Evolutionary conservation across 169 alveolate species (phyloP).

Genomic region (Plasmodium gaboni): DNA sequence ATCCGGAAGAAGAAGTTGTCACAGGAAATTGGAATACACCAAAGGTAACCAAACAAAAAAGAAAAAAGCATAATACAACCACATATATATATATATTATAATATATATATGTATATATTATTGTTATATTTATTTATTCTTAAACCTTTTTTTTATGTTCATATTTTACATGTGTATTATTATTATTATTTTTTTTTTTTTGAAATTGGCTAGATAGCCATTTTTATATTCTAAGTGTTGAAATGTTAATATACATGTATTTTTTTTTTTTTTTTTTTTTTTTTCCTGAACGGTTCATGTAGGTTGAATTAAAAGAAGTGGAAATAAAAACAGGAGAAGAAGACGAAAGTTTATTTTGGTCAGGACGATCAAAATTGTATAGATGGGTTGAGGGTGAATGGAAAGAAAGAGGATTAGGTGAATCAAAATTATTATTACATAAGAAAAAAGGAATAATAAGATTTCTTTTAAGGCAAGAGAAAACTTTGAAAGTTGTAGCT

Average conservation of each 20-base stretch:
- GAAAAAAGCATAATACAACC: not conserved
- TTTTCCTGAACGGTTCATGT: conserved; percentile 7
- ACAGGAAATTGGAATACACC: conserved; percentile 92
- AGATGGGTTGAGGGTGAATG: conserved; percentile 95
- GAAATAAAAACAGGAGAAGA: conserved; percentile 97
- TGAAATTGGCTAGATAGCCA: conserved; percentile 1
- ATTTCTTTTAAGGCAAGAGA: conserved; percentile 96
- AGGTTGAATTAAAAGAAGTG: conserved; percentile 95
- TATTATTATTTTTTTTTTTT: conserved; percentile 2
- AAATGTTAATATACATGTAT: not conserved
- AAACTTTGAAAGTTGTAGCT: conserved; percentile 96
- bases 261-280: conserved; percentile 1
- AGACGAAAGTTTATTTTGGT: conserved; percentile 96
- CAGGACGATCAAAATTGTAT: conserved; percentile 94
- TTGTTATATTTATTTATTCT: not conserved
- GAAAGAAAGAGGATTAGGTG: conserved; percentile 99
- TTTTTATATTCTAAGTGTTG: not conserved
- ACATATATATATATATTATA: not conserved
- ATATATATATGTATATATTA: not conserved
- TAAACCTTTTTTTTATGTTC: too few relatives aligned
- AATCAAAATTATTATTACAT: conserved; percentile 95
- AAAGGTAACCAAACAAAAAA: conserved; percentile 78
- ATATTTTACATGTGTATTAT: not conserved
- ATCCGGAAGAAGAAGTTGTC: conserved; percentile 89
- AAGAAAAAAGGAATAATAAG: conserved; percentile 93